These are phyloP conservation scores for Pharnaceum exiguum DNA, from an alignment of 148 eudicot genomes.

Conservation along the genomic window DNA sequence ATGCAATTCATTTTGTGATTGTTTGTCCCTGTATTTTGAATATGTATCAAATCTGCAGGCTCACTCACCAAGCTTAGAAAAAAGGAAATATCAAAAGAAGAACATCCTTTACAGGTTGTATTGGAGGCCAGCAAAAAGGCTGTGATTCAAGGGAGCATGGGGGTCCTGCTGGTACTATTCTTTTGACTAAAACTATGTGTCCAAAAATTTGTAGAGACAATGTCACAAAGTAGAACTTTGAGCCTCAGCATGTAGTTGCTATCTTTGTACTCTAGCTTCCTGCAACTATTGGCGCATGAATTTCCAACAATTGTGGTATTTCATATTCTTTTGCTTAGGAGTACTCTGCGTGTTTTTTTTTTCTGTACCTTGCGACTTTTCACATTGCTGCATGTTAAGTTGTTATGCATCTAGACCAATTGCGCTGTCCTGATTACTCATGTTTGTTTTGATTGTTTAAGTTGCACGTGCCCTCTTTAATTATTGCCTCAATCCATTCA, in stretches of 20 bases:
- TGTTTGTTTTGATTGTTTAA: background rate
- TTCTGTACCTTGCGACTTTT: too few species aligned
- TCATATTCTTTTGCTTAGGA: too few species aligned
- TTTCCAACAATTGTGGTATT: too few species aligned
- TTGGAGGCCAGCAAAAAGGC: conserved; percentile 78
- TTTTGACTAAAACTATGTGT: conserved; percentile 1
- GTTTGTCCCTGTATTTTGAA: background rate
- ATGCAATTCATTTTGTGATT: conserved; percentile 1
- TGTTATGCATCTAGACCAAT: too few species aligned
- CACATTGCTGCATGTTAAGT: too few species aligned
- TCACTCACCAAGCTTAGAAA: conserved; percentile 53
- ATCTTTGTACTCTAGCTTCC: too few species aligned
- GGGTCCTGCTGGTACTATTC: conserved; percentile 65
- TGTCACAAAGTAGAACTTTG: background rate
- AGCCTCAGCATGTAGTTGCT: too few species aligned
- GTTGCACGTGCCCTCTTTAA: background rate
- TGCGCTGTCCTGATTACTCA: background rate
- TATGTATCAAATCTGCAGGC: conserved; percentile 38
- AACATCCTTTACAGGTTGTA: conserved; percentile 48
- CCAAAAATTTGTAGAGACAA: background rate
- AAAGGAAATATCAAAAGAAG: conserved; percentile 54
- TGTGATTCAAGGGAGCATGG: conserved; percentile 84
- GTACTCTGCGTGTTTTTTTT: too few species aligned
- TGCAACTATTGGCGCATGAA: too few species aligned
- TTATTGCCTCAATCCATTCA: conserved; percentile 16